Conservation (phyloP, 306 rosid species). For the Leucaena leucocephala region DNA sequence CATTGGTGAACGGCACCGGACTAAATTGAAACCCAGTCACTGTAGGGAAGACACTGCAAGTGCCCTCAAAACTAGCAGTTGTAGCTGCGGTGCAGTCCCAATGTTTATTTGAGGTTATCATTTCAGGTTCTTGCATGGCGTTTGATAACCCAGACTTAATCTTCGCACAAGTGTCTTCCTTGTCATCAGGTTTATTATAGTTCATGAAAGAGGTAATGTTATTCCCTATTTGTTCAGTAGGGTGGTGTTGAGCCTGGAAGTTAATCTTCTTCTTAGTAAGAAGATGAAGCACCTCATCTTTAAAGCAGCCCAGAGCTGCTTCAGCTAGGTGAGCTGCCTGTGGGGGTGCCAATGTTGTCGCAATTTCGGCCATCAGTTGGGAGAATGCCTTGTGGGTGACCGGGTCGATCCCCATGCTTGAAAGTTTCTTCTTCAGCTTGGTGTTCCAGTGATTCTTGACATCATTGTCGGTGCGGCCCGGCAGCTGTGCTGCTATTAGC, state of each 20-base stretch:
- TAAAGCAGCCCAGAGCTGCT: slow-evolving; percentile 89
- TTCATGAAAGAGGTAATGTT: slow-evolving; percentile 46
- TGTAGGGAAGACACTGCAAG: slow-evolving; percentile 64
- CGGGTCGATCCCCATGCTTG: slow-evolving; percentile 82
- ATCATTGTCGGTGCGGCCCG: slow-evolving; percentile 85
- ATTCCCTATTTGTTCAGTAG: slow-evolving; percentile 42
- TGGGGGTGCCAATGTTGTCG: slow-evolving; percentile 81
- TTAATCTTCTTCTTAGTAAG: slow-evolving; percentile 66
- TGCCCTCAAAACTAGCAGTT: slow-evolving; percentile 50
- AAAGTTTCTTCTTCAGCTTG: slow-evolving; percentile 74
- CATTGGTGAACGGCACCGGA: slow-evolving; percentile 57
- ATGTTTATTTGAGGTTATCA: slow-evolving; percentile 54
- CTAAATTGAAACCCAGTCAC: slow-evolving; percentile 61
- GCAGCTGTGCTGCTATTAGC: slow-evolving; percentile 72
- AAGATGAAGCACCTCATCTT: slow-evolving; percentile 80
- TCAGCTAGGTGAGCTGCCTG: slow-evolving; percentile 83
- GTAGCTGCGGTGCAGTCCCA: slow-evolving; percentile 66
- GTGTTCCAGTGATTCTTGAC: slow-evolving; percentile 88
- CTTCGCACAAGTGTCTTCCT: slow-evolving; percentile 58
- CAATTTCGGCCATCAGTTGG: slow-evolving; percentile 87
- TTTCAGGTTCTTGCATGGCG: slow-evolving; percentile 70
- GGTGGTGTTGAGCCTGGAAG: slow-evolving; percentile 69
- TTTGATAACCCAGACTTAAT: slow-evolving; percentile 75
- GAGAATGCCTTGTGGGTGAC: slow-evolving; percentile 87
- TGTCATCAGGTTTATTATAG: slow-evolving; percentile 58